Evolutionary conservation across 441 rosid genomes (phyloP).

Genomic region (Jatropha multifida): DNA sequence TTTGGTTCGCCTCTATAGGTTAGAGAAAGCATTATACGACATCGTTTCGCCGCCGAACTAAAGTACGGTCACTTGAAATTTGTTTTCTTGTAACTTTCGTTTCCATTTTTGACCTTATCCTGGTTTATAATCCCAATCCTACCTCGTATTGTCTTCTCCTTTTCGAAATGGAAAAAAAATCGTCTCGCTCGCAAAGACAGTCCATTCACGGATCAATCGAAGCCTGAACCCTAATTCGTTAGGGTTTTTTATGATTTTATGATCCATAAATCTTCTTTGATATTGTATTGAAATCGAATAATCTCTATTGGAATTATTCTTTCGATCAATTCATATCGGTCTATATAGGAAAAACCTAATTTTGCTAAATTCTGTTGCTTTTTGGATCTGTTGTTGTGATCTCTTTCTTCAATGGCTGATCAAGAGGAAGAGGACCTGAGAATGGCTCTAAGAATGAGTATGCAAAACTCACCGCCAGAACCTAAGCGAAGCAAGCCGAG

Average conservation of each 20-base stretch:
- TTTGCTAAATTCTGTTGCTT: constrained; percentile 16
- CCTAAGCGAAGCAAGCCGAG: constrained; percentile 92
- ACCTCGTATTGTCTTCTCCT: neutral
- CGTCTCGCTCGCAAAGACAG: neutral
- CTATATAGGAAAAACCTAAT: constrained; percentile 26
- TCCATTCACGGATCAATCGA: constrained; percentile 3
- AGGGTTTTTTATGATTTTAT: constrained; percentile 1
- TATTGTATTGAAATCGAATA: neutral
- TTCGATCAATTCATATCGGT: constrained; percentile 19
- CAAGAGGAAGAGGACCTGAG: constrained; percentile 86
- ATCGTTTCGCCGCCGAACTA: neutral
- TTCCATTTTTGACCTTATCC: constrained; percentile 6
- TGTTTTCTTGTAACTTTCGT: neutral
- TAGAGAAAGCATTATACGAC: neutral
- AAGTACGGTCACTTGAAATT: neutral
- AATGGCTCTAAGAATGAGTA: constrained; percentile 88
- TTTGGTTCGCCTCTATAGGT: neutral
- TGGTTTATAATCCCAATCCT: constrained; percentile 6
- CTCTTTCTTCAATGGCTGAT: constrained; percentile 70
- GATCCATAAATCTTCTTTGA: neutral
- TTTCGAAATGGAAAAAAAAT: neutral
- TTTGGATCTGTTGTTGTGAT: constrained; percentile 11
- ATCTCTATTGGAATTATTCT: neutral
- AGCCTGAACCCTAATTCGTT: constrained; percentile 8
- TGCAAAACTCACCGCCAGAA: constrained; percentile 84